Conservation (phyloP, 306 rosid species). For the Quercus suber region DNA sequence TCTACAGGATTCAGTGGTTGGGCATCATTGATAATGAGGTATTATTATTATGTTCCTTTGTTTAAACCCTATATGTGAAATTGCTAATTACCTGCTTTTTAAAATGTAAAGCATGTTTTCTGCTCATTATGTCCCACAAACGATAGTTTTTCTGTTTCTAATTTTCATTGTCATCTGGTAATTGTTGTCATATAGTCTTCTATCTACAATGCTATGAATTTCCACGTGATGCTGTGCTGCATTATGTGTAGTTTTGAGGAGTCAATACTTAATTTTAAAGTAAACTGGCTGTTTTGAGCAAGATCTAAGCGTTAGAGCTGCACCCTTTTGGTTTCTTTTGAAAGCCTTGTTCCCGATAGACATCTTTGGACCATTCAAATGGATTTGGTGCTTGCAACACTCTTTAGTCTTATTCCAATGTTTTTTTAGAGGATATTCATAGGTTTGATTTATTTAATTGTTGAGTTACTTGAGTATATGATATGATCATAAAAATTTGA, state of each 20-base stretch:
- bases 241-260: not conserved
- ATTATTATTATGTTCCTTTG: constrained; percentile 19
- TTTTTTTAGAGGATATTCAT: no score
- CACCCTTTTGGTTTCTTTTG: no score
- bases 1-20: constrained; percentile 58
- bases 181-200: not conserved
- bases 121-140: not conserved
- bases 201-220: not conserved
- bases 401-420: no score
- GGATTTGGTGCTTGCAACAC: no score
- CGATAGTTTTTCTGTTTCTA: not conserved
- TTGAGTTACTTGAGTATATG: no score
- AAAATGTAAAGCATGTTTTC: not conserved
- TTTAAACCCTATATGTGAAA: not conserved
- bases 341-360: no score
- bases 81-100: not conserved
- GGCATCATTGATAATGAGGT: constrained; percentile 82
- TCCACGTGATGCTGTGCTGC: not conserved
- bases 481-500: no score
- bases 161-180: not conserved
- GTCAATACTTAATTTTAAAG: not conserved
- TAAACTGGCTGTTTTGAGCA: no score
- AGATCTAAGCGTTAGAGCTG: no score
- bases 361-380: no score
- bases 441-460: no score